A percentile compares a stretch with the other conserved stretches of the same genome.
Evolutionary conservation across 345 rosid species (phyloP).

Genomic region (Eucalyptus shirleyi): DNA sequence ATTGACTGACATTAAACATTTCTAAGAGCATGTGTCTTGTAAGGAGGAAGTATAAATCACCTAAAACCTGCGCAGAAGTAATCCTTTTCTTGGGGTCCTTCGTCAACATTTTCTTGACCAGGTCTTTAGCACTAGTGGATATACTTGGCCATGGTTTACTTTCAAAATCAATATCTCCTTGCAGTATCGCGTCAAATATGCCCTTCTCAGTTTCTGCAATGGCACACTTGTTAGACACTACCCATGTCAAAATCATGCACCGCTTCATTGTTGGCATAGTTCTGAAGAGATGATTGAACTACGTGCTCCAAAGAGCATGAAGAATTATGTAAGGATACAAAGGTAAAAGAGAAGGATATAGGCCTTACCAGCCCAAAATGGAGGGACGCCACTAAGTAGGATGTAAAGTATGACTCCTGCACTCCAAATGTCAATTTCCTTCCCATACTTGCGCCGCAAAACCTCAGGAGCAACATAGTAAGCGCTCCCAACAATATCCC

Average conservation of each 20-base stretch:
- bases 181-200: constrained; percentile 64
- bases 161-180: constrained; percentile 70
- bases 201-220: constrained; percentile 67
- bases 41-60: constrained; percentile 8
- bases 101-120: constrained; percentile 62
- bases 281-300: background rate
- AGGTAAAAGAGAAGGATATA: background rate
- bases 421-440: constrained; percentile 88
- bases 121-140: constrained; percentile 74
- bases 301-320: background rate
- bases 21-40: background rate
- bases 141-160: constrained; percentile 75
- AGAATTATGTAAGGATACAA: background rate
- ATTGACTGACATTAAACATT: background rate
- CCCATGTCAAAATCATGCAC: background rate
- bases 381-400: constrained; percentile 90
- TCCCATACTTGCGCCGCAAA: constrained; percentile 54
- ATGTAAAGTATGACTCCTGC: constrained; percentile 79
- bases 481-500: constrained; percentile 76
- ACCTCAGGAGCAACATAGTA: constrained; percentile 95
- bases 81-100: constrained; percentile 56
- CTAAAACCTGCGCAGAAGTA: constrained; percentile 68
- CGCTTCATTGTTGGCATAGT: background rate
- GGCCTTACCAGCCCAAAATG: constrained; percentile 82
- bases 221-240: background rate